These are phyloP conservation scores for Diaporthe sp. DNA, from an alignment of 2,329 filamentous ascomycete species.

Conservation along the genomic window DNA sequence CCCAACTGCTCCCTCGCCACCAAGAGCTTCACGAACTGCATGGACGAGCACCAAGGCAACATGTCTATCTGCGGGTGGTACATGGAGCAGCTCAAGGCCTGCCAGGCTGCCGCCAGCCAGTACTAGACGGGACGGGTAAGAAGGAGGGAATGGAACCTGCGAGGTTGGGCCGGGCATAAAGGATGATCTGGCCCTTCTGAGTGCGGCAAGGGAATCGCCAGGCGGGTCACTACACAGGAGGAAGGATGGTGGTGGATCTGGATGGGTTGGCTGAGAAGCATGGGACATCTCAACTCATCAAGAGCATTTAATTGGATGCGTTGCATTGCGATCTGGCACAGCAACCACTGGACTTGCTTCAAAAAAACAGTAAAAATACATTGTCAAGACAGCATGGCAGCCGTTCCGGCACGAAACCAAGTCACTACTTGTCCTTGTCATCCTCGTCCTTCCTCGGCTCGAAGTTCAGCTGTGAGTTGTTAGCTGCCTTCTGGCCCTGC, in stretches of 20 bases:
- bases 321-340: constrained; percentile 29
- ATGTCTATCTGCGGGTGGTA: constrained; percentile 99
- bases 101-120: constrained; percentile 81
- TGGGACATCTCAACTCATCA: constrained; percentile 38
- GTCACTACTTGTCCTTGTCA: constrained; percentile 49
- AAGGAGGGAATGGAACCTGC: neutral
- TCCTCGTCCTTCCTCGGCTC: constrained; percentile 75
- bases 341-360: constrained; percentile 22
- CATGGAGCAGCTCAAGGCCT: constrained; percentile 94
- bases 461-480: constrained; percentile 72
- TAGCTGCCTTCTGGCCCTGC: constrained; percentile 45
- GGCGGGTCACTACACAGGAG: neutral
- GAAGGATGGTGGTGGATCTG: neutral
- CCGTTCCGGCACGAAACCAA: neutral
- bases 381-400: neutral
- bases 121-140: constrained; percentile 65
- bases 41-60: constrained; percentile 95
- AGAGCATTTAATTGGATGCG: constrained; percentile 11
- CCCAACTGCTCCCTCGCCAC: constrained; percentile 85
- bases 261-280: neutral
- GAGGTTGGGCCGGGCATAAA: neutral
- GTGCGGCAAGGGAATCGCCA: neutral
- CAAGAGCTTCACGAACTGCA: constrained; percentile 91
- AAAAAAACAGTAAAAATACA: constrained; percentile 29
- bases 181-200: neutral